These are phyloP conservation scores for Abrus pulchellus DNA, from an alignment of 306 rosid species.

Conservation along the genomic window DNA sequence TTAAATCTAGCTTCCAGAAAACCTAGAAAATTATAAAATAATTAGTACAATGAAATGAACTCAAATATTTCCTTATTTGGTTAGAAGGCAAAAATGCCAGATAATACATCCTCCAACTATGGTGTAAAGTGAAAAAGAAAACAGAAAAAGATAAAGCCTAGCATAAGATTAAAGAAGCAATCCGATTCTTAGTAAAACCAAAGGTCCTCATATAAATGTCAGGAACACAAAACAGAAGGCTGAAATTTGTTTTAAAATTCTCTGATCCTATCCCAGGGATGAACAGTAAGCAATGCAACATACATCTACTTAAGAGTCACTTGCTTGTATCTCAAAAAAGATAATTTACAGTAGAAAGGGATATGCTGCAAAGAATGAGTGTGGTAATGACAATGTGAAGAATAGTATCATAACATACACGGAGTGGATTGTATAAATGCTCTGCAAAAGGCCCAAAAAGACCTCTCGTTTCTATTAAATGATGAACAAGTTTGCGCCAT, in stretches of 20 bases:
- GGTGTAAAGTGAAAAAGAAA: slow-evolving; percentile 17
- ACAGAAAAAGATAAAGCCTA: slow-evolving; percentile 5
- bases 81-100: slow-evolving; percentile 19
- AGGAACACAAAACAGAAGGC: slow-evolving; percentile 32
- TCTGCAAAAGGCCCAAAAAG: slow-evolving; percentile 92
- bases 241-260: slow-evolving; percentile 3
- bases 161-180: slow-evolving; percentile 27
- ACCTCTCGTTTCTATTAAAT: slow-evolving; percentile 84
- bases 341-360: slow-evolving; percentile 21
- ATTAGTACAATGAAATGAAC: slow-evolving; percentile 37
- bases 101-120: slow-evolving; percentile 31
- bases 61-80: not conserved
- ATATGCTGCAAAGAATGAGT: slow-evolving; percentile 17
- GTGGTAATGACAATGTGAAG: slow-evolving; percentile 30
- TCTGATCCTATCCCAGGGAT: slow-evolving; percentile 19
- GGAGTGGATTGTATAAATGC: slow-evolving; percentile 67
- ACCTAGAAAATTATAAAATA: slow-evolving; percentile 63
- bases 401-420: slow-evolving; percentile 66
- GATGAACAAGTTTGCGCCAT: slow-evolving; percentile 93
- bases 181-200: slow-evolving; percentile 47
- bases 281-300: slow-evolving; percentile 24
- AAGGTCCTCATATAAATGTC: slow-evolving; percentile 11
- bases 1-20: slow-evolving; percentile 95
- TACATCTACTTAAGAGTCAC: slow-evolving; percentile 32
- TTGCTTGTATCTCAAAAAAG: slow-evolving; percentile 13